Evolutionary conservation across 129 eudicot genomes (phyloP).

Genomic region (Lactuca saligna): DNA sequence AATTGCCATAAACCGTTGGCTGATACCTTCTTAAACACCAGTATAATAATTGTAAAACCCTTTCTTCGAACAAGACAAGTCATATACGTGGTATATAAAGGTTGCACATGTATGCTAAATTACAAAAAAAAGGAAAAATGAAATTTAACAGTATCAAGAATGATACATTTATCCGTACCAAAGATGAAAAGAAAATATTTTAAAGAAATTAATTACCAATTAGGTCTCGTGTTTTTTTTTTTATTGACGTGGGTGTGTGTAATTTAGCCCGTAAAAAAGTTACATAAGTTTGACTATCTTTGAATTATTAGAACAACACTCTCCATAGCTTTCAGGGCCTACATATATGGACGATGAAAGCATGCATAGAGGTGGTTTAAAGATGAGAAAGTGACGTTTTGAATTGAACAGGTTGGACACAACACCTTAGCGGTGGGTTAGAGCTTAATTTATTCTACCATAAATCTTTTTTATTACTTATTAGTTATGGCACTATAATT

Average conservation of each 20-base stretch:
- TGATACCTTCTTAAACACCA: background rate
- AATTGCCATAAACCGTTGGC: slow-evolving; percentile 16
- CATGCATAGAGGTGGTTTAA: slow-evolving; percentile 30
- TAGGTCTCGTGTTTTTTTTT: slow-evolving; percentile 18
- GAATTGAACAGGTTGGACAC: slow-evolving; percentile 28
- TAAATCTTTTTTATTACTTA: background rate
- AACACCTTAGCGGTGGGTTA: slow-evolving; percentile 31
- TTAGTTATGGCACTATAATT: background rate
- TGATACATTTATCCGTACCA: slow-evolving; percentile 16
- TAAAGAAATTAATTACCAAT: background rate
- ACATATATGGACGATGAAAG: slow-evolving; percentile 23
- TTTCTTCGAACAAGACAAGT: slow-evolving; percentile 1
- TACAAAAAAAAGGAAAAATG: background rate
- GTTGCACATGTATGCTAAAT: background rate
- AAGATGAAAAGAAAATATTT: background rate
- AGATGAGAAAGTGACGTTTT: slow-evolving; percentile 23
- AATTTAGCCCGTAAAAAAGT: slow-evolving; percentile 9
- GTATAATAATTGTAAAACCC: background rate
- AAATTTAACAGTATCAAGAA: background rate
- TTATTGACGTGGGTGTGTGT: slow-evolving; percentile 12
- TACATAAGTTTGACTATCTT: background rate
- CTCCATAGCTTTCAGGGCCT: slow-evolving; percentile 26
- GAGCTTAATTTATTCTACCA: slow-evolving; percentile 15
- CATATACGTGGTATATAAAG: slow-evolving; percentile 3
- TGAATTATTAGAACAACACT: slow-evolving; percentile 16